Percentiles rank a stretch among this genome's conserved stretches.
These are phyloP conservation scores for Caloboletus firmus DNA, from an alignment of 1,284 basidiomycete genomes.

Conservation along the genomic window DNA sequence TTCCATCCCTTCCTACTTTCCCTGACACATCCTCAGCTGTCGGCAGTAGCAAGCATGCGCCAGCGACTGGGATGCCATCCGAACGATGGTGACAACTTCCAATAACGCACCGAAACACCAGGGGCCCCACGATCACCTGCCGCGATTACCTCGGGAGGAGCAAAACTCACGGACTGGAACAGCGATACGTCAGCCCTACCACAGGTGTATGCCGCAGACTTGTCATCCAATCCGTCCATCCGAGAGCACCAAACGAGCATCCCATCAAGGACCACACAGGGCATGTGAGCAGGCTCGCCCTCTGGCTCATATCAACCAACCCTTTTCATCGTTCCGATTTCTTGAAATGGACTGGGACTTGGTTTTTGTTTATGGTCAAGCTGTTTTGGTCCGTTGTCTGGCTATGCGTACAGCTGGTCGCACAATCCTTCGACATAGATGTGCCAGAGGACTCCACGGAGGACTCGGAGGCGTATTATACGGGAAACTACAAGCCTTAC, in stretches of 20 bases:
- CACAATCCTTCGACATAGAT: not conserved
- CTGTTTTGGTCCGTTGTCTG: conserved; percentile 2
- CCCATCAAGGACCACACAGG: conserved; percentile 7
- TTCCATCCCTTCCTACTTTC: no score
- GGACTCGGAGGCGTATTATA: not conserved
- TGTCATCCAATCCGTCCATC: not conserved
- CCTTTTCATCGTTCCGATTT: conserved; percentile 2
- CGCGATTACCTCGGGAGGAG: no score
- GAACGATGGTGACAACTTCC: no score
- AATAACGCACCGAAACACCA: no score
- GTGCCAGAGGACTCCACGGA: not conserved
- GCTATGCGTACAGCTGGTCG: not conserved
- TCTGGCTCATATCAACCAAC: conserved; percentile 11
- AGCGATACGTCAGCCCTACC: no score
- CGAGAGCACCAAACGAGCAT: not conserved
- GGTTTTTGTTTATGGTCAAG: conserved; percentile 7
- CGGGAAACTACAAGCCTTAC: conserved; percentile 15
- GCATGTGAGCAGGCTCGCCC: conserved; percentile 13
- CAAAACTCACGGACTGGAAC: no score
- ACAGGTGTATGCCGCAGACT: no score
- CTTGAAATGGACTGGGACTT: conserved; percentile 9
- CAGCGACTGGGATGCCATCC: no score
- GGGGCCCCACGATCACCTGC: no score
- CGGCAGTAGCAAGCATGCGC: no score
- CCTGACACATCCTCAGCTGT: no score